These are phyloP conservation scores for Globisporangium okanoganense DNA, from an alignment of 352 stramenopile species.

Conservation along the genomic window DNA sequence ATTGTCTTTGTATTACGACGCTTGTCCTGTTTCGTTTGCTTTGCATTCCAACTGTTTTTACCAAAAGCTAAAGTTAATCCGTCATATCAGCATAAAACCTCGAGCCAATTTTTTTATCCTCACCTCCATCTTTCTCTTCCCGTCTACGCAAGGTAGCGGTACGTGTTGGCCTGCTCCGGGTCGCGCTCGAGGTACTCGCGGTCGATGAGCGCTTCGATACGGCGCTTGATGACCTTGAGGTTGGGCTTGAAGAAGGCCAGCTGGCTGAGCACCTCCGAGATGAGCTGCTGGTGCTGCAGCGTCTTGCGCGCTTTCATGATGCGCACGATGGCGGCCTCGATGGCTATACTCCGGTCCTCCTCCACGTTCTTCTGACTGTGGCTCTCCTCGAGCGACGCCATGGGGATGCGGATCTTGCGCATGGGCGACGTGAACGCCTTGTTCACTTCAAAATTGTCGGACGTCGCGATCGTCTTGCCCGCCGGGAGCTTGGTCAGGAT, in stretches of 20 bases:
- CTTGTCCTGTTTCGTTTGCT: not conserved
- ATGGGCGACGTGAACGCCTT: constrained; percentile 93
- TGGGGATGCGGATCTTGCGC: constrained; percentile 98
- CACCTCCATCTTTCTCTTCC: not conserved
- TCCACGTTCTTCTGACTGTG: constrained; percentile 98
- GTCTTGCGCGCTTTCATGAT: constrained; percentile 99
- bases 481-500: constrained; percentile 93
- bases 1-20: constrained; percentile 3
- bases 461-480: constrained; percentile 94
- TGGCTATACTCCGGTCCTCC: constrained; percentile 95
- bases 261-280: constrained; percentile 97
- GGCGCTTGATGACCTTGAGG: constrained; percentile 96
- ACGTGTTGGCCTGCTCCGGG: constrained; percentile 93
- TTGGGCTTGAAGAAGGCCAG: constrained; percentile 98
- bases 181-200: constrained; percentile 98
- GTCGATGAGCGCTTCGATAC: constrained; percentile 98
- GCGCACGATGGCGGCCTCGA: constrained; percentile 99
- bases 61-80: not conserved
- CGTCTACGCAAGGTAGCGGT: constrained; percentile 93
- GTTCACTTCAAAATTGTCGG: constrained; percentile 95
- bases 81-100: not conserved
- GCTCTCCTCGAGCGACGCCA: constrained; percentile 97
- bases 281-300: constrained; percentile 96
- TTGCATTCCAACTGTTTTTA: not conserved
- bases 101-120: not conserved